Evolutionary conservation across 768 basidiomycete genomes (phyloP).

Genomic region (Naganishia vaughanmartiniae): DNA sequence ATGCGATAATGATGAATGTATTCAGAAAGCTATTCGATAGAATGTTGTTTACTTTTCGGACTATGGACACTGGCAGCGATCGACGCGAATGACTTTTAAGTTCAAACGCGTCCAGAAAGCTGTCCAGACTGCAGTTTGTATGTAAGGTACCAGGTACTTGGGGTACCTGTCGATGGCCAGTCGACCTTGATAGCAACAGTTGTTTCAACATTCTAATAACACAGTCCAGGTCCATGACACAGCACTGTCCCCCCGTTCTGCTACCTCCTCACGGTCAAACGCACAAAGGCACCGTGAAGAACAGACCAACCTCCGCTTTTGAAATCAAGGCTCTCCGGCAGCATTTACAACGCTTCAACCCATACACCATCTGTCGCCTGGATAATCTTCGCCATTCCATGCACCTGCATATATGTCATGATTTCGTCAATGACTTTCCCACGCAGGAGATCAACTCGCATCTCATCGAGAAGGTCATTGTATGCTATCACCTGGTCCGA

Average conservation of each 20-base stretch:
- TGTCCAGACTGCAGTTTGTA: too few relatives aligned
- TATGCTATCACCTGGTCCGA: neutral
- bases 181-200: too few relatives aligned
- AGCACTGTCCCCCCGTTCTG: neutral
- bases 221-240: neutral
- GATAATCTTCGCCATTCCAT: neutral
- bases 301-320: neutral
- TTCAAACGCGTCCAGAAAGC: too few relatives aligned
- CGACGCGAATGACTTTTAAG: too few relatives aligned
- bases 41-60: too few relatives aligned
- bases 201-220: too few relatives aligned
- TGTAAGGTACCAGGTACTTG: too few relatives aligned
- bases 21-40: too few relatives aligned
- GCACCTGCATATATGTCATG: constrained; percentile 3
- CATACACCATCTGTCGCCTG: neutral
- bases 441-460: neutral
- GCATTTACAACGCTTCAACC: neutral
- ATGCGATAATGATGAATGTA: too few relatives aligned
- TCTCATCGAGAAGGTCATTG: constrained; percentile 1
- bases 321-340: neutral
- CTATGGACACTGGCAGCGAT: too few relatives aligned
- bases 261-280: neutral
- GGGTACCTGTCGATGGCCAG: too few relatives aligned
- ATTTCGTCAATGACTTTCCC: neutral
- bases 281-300: neutral